Evolutionary conservation across 208 protist genomes (phyloP), one percentile per base, ranked within the genome.

Genomic region (Wallacemonas rigidus): DNA sequence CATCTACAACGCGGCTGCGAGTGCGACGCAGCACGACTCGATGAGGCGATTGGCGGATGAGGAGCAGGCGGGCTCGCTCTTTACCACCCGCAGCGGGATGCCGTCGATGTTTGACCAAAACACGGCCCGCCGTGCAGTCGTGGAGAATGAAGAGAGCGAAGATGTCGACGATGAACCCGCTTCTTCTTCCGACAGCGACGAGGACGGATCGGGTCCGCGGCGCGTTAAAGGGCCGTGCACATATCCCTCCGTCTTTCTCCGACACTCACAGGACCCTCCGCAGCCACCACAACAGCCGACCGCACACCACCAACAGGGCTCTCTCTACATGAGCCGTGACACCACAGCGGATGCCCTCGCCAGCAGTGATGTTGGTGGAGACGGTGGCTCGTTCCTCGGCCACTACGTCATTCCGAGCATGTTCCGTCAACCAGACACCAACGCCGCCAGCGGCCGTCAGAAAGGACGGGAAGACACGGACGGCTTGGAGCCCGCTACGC

Each of bases 61-160:
- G 40, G 40, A 48, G 12, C 60, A 17, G 41, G 60, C 45, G 45
- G 45, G 12, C 60, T 7, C 41, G 17, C 35, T 41, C 8, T 7
- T 62, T 3, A n/a, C 43, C 26, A 41, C 3, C 11, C 56, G 43
- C 7, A 35, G 17, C 60, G 12, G 3, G 41, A 45, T 11, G 38
- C 8, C n/a, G 7, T 65, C 60, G 14, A 14, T 50, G 41, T 65
- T 50, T 41, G 60, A 45, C 41, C 60, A 35, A 5, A 3, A 6
- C 60, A 11, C 7, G n/a, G 60, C n/a, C 14, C 3, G 40, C 4
- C 15, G 50, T 45, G 48, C 64, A 15, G 48, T 69, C 26, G n/a
- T 58, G 6, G 64, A 54, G 44, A 56, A 69, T n/a, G 63, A 69
- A 36, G 63, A 69, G 63, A 69, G 69, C 44, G 73, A 71, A 4